These are phyloP conservation scores for Cercospora sesami DNA, from an alignment of 2,329 filamentous ascomycete species.

Conservation along the genomic window DNA sequence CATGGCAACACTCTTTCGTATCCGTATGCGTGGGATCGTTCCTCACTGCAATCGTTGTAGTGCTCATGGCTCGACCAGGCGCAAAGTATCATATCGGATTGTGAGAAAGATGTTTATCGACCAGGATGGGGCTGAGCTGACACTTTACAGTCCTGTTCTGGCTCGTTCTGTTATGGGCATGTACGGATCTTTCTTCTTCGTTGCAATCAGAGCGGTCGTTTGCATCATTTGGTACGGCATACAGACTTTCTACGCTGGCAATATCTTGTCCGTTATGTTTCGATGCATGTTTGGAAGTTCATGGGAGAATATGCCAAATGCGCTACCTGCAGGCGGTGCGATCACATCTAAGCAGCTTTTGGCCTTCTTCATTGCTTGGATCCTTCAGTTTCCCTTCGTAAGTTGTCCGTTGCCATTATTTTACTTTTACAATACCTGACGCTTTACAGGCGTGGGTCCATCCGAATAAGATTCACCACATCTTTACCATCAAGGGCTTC, in stretches of 20 bases:
- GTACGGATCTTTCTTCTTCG: slow-evolving; percentile 48
- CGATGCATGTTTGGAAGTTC: slow-evolving; percentile 43
- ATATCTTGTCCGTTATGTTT: slow-evolving; percentile 42
- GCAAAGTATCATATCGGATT: slow-evolving; percentile 34
- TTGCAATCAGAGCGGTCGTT: slow-evolving; percentile 44
- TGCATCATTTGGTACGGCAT: slow-evolving; percentile 45
- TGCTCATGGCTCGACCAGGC: slow-evolving; percentile 45
- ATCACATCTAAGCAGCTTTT: slow-evolving; percentile 39
- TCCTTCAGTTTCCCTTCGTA: slow-evolving; percentile 37
- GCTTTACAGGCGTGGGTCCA: slow-evolving; percentile 43
- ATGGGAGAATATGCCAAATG: slow-evolving; percentile 40
- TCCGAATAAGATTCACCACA: slow-evolving; percentile 34
- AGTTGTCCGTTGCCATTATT: neutral
- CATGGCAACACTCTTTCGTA: slow-evolving; percentile 38
- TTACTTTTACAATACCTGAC: slow-evolving; percentile 19
- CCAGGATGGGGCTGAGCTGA: neutral
- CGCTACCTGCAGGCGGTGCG: slow-evolving; percentile 33
- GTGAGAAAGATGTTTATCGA: slow-evolving; percentile 16
- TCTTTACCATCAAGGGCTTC: slow-evolving; percentile 24
- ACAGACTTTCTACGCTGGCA: slow-evolving; percentile 38
- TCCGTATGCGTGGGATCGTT: slow-evolving; percentile 45
- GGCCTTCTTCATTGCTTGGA: slow-evolving; percentile 35
- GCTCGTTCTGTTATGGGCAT: slow-evolving; percentile 46
- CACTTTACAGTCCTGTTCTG: slow-evolving; percentile 35
- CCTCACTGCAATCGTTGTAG: slow-evolving; percentile 48